A percentile compares a stretch with the other conserved stretches of the same genome.
These are phyloP conservation scores for Termitomyces sp. DNA, from an alignment of 1,284 basidiomycete species.

Conservation along the genomic window DNA sequence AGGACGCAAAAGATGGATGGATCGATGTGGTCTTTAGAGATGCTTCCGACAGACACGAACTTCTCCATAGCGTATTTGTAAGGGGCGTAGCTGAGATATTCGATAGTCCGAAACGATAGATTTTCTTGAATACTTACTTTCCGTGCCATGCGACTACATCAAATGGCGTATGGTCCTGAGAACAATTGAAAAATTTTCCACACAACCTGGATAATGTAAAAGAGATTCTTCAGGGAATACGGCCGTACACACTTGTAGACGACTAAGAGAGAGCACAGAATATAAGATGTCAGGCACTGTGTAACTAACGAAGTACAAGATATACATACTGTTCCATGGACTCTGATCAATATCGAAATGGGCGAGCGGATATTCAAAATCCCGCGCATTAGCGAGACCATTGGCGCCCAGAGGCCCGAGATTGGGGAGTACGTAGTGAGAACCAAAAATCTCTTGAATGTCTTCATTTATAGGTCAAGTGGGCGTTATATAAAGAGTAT, in stretches of 20 bases:
- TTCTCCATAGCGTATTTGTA: slow-evolving; percentile 69
- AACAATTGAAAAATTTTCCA: slow-evolving; percentile 51
- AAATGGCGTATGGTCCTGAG: slow-evolving; percentile 65
- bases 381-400: slow-evolving; percentile 57
- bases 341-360: slow-evolving; percentile 59
- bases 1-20: slow-evolving; percentile 63
- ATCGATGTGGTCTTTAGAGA: slow-evolving; percentile 62
- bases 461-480: slow-evolving; percentile 27
- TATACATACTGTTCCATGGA: slow-evolving; percentile 48
- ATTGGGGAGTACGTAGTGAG: slow-evolving; percentile 61
- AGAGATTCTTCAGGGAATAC: not conserved
- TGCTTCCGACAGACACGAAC: slow-evolving; percentile 62
- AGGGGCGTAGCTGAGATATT: slow-evolving; percentile 48
- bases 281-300: not conserved
- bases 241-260: slow-evolving; percentile 39
- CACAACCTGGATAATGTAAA: slow-evolving; percentile 36
- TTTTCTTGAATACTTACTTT: slow-evolving; percentile 38
- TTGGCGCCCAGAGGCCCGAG: slow-evolving; percentile 62
- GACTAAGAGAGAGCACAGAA: slow-evolving; percentile 23
- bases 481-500: not conserved
- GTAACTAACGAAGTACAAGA: not conserved
- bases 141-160: slow-evolving; percentile 72
- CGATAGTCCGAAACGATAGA: not conserved
- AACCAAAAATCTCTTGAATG: slow-evolving; percentile 58
- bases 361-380: slow-evolving; percentile 62